These are phyloP conservation scores for Acanthamoeba culbertsoni DNA, from an alignment of 208 protist species.

Conservation along the genomic window DNA sequence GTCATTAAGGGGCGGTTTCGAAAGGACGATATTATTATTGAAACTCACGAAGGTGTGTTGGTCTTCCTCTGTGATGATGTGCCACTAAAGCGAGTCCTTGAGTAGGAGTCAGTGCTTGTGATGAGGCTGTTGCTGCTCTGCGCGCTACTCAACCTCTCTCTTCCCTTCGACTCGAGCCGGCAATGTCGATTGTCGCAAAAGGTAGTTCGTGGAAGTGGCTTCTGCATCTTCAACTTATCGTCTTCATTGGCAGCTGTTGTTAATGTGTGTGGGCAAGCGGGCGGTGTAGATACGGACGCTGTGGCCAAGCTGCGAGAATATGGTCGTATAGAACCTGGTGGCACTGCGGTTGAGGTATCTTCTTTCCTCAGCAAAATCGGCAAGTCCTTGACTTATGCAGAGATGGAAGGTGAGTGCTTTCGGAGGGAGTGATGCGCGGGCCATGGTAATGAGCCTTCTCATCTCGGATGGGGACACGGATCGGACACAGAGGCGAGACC, in stretches of 20 bases:
- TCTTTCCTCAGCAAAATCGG: neutral
- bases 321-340: neutral
- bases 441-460: neutral
- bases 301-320: neutral
- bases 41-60: neutral
- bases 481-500: neutral
- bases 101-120: neutral
- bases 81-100: neutral
- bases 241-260: neutral
- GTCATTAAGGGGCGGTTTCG: neutral
- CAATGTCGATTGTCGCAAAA: neutral
- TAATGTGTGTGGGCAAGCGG: neutral
- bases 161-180: neutral
- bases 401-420: neutral
- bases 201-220: no score
- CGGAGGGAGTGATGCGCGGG: neutral
- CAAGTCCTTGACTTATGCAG: neutral
- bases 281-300: neutral
- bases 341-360: neutral
- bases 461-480: neutral
- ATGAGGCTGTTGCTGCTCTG: neutral
- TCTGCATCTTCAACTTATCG: no score
- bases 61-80: neutral
- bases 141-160: neutral
- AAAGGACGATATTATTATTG: conserved; percentile 5